phyloP scores from a whole-genome alignment of 1,284 basidiomycete species.

The Mycocalia duriaeana region DNA sequence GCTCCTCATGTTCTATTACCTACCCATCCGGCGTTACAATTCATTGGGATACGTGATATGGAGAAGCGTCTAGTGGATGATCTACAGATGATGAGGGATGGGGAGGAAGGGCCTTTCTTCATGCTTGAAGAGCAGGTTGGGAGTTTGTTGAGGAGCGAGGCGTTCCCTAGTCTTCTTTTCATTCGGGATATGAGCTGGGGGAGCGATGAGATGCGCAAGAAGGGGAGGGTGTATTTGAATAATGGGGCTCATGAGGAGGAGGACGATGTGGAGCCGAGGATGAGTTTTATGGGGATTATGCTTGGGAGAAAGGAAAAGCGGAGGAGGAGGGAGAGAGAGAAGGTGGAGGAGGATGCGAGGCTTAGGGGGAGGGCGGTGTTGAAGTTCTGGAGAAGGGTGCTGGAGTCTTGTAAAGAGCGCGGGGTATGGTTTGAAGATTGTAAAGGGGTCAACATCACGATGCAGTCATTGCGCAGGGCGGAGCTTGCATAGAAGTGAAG shows the following conservation, averaged over 20 bases:
- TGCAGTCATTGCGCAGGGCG: slow-evolving; percentile 25
- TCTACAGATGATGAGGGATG: slow-evolving; percentile 11
- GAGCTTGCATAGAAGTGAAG: not conserved
- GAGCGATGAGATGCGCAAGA: slow-evolving; percentile 32
- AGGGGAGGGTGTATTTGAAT: slow-evolving; percentile 13
- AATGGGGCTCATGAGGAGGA: not conserved
- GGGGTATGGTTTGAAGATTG: slow-evolving; percentile 57
- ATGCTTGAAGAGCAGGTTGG: slow-evolving; percentile 60
- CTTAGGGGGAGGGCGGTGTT: slow-evolving; percentile 22
- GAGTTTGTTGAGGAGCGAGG: slow-evolving; percentile 48
- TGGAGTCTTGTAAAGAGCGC: slow-evolving; percentile 40
- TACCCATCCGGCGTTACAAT: slow-evolving; percentile 50
- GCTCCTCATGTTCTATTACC: slow-evolving; percentile 70
- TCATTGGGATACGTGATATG: slow-evolving; percentile 70
- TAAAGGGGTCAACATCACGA: slow-evolving; percentile 37
- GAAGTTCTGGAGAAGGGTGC: slow-evolving; percentile 47
- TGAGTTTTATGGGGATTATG: not conserved
- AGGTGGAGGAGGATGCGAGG: slow-evolving; percentile 7
- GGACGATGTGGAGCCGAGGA: not conserved
- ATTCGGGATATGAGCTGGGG: slow-evolving; percentile 56
- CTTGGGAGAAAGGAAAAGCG: slow-evolving; percentile 4
- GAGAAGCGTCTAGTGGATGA: slow-evolving; percentile 48
- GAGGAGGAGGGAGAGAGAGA: slow-evolving; percentile 4
- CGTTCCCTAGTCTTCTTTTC: slow-evolving; percentile 58
- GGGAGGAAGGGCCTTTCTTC: slow-evolving; percentile 50